Conservation (phyloP, 2,329 filamentous ascomycete genomes). For the Aureobasidium sp. region DNA sequence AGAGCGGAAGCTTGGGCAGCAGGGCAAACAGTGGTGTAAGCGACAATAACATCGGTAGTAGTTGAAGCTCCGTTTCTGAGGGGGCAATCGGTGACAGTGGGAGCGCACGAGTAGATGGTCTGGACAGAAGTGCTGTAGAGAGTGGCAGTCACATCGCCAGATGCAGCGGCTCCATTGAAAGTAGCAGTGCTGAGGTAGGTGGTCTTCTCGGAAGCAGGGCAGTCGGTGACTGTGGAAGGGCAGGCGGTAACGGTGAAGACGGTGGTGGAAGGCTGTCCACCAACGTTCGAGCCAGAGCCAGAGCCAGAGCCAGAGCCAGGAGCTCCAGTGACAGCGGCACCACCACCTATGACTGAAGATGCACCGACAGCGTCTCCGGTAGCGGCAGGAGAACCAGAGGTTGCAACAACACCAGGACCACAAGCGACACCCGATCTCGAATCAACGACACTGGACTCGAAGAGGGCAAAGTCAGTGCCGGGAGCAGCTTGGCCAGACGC, state of each 20-base stretch:
- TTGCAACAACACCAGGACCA: neutral
- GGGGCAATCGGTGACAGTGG: constrained; percentile 13
- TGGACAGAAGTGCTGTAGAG: constrained; percentile 16
- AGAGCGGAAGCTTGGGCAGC: constrained; percentile 14
- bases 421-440: neutral
- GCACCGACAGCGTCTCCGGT: neutral
- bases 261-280: neutral
- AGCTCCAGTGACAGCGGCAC: neutral
- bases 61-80: neutral
- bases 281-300: too few relatives aligned
- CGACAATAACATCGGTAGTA: neutral
- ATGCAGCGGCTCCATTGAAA: neutral
- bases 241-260: neutral
- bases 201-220: neutral
- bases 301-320: neutral
- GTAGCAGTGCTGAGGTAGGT: neutral
- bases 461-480: neutral
- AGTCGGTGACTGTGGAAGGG: neutral
- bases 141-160: constrained; percentile 1
- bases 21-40: constrained; percentile 31
- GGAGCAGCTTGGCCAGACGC: neutral
- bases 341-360: neutral
- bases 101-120: constrained; percentile 14
- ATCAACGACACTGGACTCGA: neutral
- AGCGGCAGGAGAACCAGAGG: neutral